Evolutionary conservation across 441 rosid genomes (phyloP).

Genomic region (Populus hybrid): DNA sequence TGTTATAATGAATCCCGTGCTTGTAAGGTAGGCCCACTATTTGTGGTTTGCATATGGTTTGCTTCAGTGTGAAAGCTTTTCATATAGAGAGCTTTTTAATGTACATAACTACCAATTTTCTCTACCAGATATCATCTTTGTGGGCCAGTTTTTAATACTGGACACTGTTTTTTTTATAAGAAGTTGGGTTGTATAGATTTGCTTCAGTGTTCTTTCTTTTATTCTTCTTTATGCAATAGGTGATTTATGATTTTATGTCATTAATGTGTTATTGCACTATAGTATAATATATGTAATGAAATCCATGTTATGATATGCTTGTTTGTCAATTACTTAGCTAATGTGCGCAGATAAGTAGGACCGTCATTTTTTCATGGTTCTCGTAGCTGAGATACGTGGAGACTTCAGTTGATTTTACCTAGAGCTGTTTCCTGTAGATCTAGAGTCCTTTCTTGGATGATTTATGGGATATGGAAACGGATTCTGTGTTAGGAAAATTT

Average conservation of each 20-base stretch:
- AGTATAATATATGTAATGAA: background rate
- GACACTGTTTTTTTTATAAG: conserved; percentile 7
- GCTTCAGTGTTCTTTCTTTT: conserved; percentile 7
- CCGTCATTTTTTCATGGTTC: background rate
- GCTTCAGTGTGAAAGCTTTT: conserved; percentile 11
- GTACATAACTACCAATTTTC: conserved; percentile 19
- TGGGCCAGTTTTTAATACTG: conserved; percentile 27
- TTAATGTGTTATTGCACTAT: background rate
- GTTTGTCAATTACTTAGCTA: background rate
- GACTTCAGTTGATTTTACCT: no score
- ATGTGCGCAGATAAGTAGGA: background rate
- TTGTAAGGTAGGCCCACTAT: conserved; percentile 20
- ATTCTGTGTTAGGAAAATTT: no score
- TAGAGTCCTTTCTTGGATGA: no score
- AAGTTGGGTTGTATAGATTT: background rate
- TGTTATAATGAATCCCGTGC: conserved; percentile 26
- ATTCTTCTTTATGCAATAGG: conserved; percentile 11
- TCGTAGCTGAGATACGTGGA: background rate
- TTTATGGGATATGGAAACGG: no score
- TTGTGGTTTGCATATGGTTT: conserved; percentile 33
- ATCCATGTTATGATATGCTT: background rate
- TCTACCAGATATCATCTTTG: conserved; percentile 18
- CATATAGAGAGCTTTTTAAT: conserved; percentile 12
- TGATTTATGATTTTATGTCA: background rate
- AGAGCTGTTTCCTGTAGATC: no score